phyloP scores from a whole-genome alignment of 352 stramenopile species.

The Phytophthora podocarpi region DNA sequence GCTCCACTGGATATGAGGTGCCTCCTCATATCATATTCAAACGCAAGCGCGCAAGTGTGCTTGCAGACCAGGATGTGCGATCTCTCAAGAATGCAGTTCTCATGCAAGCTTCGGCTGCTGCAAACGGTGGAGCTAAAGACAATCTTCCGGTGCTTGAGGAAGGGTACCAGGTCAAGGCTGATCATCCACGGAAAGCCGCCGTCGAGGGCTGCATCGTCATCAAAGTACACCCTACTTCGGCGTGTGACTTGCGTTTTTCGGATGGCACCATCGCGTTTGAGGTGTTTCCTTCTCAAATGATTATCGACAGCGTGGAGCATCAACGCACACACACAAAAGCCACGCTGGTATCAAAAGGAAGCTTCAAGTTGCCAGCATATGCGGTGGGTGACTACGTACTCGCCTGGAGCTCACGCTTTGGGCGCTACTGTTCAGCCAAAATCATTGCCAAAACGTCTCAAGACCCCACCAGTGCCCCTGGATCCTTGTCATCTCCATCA shows the following conservation, averaged over 20 bases:
- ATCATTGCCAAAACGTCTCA: constrained; percentile 35
- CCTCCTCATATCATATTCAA: constrained; percentile 62
- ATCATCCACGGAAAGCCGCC: constrained; percentile 61
- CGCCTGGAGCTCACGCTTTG: constrained; percentile 77
- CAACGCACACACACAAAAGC: constrained; percentile 16
- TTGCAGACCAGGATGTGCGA: constrained; percentile 60
- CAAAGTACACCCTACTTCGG: constrained; percentile 57
- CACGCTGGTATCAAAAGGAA: constrained; percentile 6
- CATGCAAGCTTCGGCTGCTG: constrained; percentile 51
- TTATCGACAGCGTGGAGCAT: constrained; percentile 49
- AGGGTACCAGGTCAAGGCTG: constrained; percentile 75
- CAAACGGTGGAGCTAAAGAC: constrained; percentile 5
- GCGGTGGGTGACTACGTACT: constrained; percentile 59
- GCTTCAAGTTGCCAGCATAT: constrained; percentile 22
- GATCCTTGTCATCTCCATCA: constrained; percentile 1
- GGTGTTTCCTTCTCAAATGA: constrained; percentile 83
- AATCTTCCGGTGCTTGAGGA: constrained; percentile 54
- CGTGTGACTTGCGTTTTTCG: constrained; percentile 73
- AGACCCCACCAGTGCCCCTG: constrained; percentile 15
- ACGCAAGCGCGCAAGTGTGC: constrained; percentile 42
- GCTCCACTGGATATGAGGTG: constrained; percentile 75
- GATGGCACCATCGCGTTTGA: constrained; percentile 82
- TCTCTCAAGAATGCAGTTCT: constrained; percentile 81
- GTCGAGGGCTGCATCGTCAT: constrained; percentile 79
- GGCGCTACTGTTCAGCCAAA: constrained; percentile 68